A percentile compares a stretch with the other conserved stretches of the same genome.
phyloP scores from a whole-genome alignment of 192 early-diverging fungal genomes.

The Coemansia sp. region DNA sequence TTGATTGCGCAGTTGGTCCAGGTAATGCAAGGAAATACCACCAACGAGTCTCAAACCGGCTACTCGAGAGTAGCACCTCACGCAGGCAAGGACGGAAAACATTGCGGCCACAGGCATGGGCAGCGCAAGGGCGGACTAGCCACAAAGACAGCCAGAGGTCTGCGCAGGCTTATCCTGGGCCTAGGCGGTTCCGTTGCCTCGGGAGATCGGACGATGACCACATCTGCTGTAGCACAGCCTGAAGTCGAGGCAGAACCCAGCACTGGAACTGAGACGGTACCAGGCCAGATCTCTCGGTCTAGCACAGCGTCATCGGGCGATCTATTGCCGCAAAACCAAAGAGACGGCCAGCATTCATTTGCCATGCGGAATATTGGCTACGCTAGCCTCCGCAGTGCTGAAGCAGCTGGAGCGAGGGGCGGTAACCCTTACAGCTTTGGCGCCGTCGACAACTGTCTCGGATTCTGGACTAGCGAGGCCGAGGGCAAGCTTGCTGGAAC shows the following conservation, averaged over 20 bases:
- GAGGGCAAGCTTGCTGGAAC: slow-evolving; percentile 63
- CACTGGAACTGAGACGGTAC: slow-evolving; percentile 46
- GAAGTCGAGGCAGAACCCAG: slow-evolving; percentile 32
- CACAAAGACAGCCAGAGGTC: slow-evolving; percentile 23
- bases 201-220: slow-evolving; percentile 25
- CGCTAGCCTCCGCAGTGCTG: slow-evolving; percentile 20
- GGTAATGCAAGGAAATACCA: slow-evolving; percentile 78
- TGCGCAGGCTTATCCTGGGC: slow-evolving; percentile 34
- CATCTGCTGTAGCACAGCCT: not conserved
- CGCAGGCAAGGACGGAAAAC: slow-evolving; percentile 12
- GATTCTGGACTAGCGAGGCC: slow-evolving; percentile 75
- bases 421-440: slow-evolving; percentile 82
- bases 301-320: slow-evolving; percentile 34
- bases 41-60: slow-evolving; percentile 88
- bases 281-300: slow-evolving; percentile 39
- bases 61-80: slow-evolving; percentile 52
- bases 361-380: slow-evolving; percentile 37
- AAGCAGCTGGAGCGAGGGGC: slow-evolving; percentile 23
- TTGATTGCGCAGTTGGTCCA: slow-evolving; percentile 78
- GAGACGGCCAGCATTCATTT: slow-evolving; percentile 25
- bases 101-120: slow-evolving; percentile 25
- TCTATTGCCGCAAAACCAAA: slow-evolving; percentile 30
- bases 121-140: slow-evolving; percentile 13
- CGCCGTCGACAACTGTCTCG: slow-evolving; percentile 75
- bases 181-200: slow-evolving; percentile 36